Evolutionary conservation across 495 filamentous ascomycete species (phyloP), one percentile per base, ranked within the genome.

Genomic region (Podospora fimiseda): DNA sequence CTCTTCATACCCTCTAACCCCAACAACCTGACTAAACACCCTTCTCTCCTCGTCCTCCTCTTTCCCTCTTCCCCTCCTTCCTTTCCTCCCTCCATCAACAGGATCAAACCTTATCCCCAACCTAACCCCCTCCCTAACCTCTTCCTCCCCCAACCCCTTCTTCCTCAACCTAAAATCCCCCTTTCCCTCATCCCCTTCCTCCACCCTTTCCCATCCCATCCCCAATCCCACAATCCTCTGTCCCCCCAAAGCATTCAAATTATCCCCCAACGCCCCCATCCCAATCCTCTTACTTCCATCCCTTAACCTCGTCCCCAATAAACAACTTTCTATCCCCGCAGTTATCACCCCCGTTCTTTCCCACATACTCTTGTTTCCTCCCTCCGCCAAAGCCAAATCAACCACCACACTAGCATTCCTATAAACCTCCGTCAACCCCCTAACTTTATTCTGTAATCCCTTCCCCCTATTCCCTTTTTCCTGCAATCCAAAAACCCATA

Each of bases 401-500:
- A 94, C 75, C 60, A 93, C 87, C 14, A 96, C 70, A 11, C 86
- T 88, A 8, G 86, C 81, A 55, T 87, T 80, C 19, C 80, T 74
- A 38, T 87, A 80, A 6, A 88, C 75, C 48, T 85, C 78, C 23
- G 78, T 71, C 2, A 93, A 54, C 7, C 86, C 81, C 55, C 80
- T 77, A 8, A 89, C 87, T 49, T 81, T 80, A 70, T 94, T 93
- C 36, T 77, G 72, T 33, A 84, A 73, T 33, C 77, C 73, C 15
- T 71, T 46, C 15, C 74, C 27, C 20, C 67, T 52, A 75, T 78
- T 59, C 75, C 71, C 87, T 59, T 82, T 74, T 55, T 81, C 80
- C 64, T 93, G 85, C 42, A 89, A 65, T 7, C 86, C 92, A 85
- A 91, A 96, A 16, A 90, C 80, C 84, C 87, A 93, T 27, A 96